A percentile compares a stretch with the other conserved stretches of the same genome.
Evolutionary conservation across 1,284 basidiomycete species (phyloP).

Genomic region (Thecaphora frezii): DNA sequence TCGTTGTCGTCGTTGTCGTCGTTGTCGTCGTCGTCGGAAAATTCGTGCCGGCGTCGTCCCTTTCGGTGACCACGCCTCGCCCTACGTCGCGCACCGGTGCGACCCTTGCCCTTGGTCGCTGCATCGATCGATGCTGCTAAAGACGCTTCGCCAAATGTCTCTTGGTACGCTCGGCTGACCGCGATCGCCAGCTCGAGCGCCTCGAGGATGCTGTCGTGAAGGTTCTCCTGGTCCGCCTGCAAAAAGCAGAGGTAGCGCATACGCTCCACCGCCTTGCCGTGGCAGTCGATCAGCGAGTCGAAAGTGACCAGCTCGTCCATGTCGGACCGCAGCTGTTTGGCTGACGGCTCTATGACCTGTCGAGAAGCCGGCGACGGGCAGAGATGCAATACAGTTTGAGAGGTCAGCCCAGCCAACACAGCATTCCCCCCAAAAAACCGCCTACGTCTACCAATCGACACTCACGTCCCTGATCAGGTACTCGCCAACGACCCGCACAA

Average conservation of each 20-base stretch:
- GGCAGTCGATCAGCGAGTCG: slow-evolving; percentile 17
- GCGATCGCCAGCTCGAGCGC: slow-evolving; percentile 18
- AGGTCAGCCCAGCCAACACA: too few species aligned
- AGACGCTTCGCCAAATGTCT: slow-evolving; percentile 10
- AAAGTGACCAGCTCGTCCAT: slow-evolving; percentile 14
- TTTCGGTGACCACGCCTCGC: not conserved
- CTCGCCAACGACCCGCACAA: slow-evolving; percentile 20
- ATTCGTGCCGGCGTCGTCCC: too few species aligned
- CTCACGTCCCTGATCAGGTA: slow-evolving; percentile 23
- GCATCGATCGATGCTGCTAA: too few species aligned
- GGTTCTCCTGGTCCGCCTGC: slow-evolving; percentile 11
- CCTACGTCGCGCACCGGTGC: too few species aligned
- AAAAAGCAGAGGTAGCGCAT: slow-evolving; percentile 31
- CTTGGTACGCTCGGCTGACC: slow-evolving; percentile 23
- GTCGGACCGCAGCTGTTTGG: slow-evolving; percentile 6
- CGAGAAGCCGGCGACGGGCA: not conserved
- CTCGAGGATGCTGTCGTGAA: slow-evolving; percentile 17
- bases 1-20: slow-evolving; percentile 20
- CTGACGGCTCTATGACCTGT: not conserved
- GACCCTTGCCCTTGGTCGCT: too few species aligned
- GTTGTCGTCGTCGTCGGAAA: not conserved
- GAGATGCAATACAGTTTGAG: too few species aligned
- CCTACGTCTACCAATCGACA: slow-evolving; percentile 4
- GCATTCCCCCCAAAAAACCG: too few species aligned
- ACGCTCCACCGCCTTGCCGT: slow-evolving; percentile 12